Conservation (phyloP, 1,284 basidiomycete species). For the Pseudozyma flocculosa region DNA sequence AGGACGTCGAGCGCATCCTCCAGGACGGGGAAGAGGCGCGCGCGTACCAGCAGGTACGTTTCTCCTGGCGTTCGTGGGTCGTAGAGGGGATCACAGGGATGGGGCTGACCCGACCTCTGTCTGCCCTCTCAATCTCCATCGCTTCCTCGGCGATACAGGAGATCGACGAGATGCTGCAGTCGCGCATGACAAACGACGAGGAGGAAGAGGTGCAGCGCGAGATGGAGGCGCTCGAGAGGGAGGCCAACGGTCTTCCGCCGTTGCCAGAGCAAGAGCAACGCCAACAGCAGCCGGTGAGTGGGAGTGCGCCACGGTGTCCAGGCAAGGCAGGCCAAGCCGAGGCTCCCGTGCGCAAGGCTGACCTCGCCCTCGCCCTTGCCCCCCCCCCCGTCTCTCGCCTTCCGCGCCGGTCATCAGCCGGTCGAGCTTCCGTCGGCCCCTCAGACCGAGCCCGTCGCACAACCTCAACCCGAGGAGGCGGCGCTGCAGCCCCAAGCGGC, state of each 20-base stretch:
- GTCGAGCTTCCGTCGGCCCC: conserved; percentile 25
- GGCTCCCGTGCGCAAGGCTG: no score
- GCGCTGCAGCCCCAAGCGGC: conserved; percentile 7
- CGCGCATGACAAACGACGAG: conserved; percentile 79
- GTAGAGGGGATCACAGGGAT: no score
- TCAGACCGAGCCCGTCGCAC: conserved; percentile 20
- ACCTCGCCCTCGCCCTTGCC: no score
- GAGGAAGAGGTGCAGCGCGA: conserved; percentile 90
- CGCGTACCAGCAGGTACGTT: conserved; percentile 77
- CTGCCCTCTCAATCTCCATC: neutral
- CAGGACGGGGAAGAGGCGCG: conserved; percentile 88
- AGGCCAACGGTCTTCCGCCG: neutral
- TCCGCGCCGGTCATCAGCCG: neutral
- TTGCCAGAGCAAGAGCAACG: no score
- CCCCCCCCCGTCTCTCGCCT: no score
- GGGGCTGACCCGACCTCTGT: neutral
- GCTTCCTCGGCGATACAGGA: conserved; percentile 68
- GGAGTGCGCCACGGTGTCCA: no score
- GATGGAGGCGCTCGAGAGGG: conserved; percentile 36
- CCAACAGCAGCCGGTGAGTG: no score
- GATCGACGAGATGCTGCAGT: conserved; percentile 82
- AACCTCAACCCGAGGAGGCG: conserved; percentile 11
- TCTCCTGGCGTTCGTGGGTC: neutral
- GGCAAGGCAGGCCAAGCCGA: no score
- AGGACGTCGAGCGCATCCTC: conserved; percentile 88